Base-by-base conservation (phyloP, 495 filamentous ascomycete genomes). In the Penicillium herquei region DNA sequence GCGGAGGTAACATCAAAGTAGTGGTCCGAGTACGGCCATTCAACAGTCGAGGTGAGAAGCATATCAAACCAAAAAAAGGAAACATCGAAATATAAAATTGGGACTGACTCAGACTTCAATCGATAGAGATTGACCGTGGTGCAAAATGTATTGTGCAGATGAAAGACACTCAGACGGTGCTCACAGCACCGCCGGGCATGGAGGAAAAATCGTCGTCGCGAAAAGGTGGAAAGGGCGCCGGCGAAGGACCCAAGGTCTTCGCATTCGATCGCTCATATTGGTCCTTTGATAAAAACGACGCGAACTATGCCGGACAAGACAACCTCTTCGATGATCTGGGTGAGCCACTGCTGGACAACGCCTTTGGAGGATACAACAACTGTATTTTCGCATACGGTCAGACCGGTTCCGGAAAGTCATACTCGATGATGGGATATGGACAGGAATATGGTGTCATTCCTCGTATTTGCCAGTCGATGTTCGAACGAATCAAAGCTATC, bases 341-440 rank as follows among this genome's bases (percentile, higher is more conserved):
- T 52, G 82, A 82, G 63, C 94, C 94, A 49, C 80, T 99, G 51
- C 83, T 99, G 63, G 93, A 99, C 76, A 98, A 98, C 84, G 95
- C 95, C 31, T 98, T 99, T 64, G 87, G 92, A 64, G 95, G 95
- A 30, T 99, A 97, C 76, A 99, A 99, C 78, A 98, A 98, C 72
- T 99, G 95, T 80, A 99, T 99, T 66, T 99, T 99, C 74, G 95
- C 95, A 4, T 99, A 99, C 68, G 95, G 95, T 39, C 95, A 99
- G 74, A 99, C 95, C 9, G 95, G 95, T 57, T 97, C 93, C 14
- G 95, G 95, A 66, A 99, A 99, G 72, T 96, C 91, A 21, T 98
- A 99, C 67, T 96, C 92, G 48, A 99, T 99, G 95, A 98, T 98
- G 95, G 94, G 94, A 17, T 98, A 98, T 75, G 94, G 95, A 51